Evolutionary conservation across 179 eudicot species (phyloP).

Genomic region (Camellia oleifera): DNA sequence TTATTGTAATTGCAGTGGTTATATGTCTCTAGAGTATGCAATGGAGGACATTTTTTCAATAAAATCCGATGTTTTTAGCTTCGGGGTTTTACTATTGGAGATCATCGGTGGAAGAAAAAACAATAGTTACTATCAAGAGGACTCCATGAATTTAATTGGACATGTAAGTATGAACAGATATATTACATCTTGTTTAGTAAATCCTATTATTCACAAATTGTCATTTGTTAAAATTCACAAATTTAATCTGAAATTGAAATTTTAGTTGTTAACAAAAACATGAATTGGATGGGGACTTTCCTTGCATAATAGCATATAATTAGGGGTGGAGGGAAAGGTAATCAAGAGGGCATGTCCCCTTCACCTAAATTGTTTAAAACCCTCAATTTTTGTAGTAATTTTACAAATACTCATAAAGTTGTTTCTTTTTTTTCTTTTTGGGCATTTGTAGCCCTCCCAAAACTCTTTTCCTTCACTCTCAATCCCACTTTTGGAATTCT

Average conservation of each 20-base stretch:
- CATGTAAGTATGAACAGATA: neutral
- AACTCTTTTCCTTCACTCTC: no score
- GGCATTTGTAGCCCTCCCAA: no score
- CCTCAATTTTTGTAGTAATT: no score
- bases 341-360: no score
- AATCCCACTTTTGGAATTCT: no score
- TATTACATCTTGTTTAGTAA: neutral
- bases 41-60: slow-evolving; percentile 28
- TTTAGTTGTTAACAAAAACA: neutral
- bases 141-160: slow-evolving; percentile 8
- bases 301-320: no score
- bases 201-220: neutral
- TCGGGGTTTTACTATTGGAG: slow-evolving; percentile 9
- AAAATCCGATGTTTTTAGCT: slow-evolving; percentile 41
- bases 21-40: slow-evolving; percentile 35
- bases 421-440: no score
- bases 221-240: neutral
- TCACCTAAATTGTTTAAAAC: no score
- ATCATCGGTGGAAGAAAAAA: slow-evolving; percentile 11
- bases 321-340: no score
- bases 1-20: slow-evolving; percentile 22
- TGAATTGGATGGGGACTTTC: no score
- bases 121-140: neutral
- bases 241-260: neutral
- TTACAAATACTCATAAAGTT: no score